Base-by-base conservation (phyloP, 2,329 filamentous ascomycete genomes). In the Teratosphaeria pseudoeucalypti region DNA sequence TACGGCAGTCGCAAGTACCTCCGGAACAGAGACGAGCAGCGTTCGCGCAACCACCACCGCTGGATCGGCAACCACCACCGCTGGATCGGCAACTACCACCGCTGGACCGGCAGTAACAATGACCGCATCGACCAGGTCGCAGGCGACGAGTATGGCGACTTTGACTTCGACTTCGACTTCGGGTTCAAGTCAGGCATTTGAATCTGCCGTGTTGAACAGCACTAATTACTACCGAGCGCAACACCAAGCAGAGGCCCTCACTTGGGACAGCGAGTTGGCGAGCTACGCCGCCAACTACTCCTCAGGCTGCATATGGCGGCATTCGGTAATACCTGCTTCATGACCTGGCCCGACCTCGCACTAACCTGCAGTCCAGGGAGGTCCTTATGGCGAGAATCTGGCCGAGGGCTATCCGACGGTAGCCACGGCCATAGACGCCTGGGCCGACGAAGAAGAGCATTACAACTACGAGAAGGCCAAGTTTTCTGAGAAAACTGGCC, bases 311-410 rank as follows among this genome's bases (percentile, higher is more conserved):
- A 57, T 67, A 11, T 72, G 65, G 62, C 58, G 67, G 52, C 70
- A 72, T 60, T 71, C 70, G 1, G 68, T 70, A 32, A 32, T 32
- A 57, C 55, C 60, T 32, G 29, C 11, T 32, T 10, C 9, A 6
- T 53, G 14, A 10, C 5, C 4, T 14, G 23, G 12, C 19, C 6
- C 6, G 52, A 14, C 12, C 23, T 26, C 19, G 29, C 26, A 16
- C 34, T 32, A 32, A 54, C 27, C 9, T 14, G 12, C 6, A 52
- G 16, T 32, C 11, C 54, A 71, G 65, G 67, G 64, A 52, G 69
- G 69, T 3, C 66, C 66, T 6, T 67, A 70, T 58, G 70, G 70
- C 55, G 70, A 72, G 59, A 72, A 72, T 55, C 63, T 72, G 14
- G 70, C 70, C 7, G 61, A 63, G 32, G 62, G 62, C 59, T 72